These are phyloP conservation scores for Ceratorhiza oryzae-sativae DNA, from an alignment of 1,284 basidiomycete species.

Conservation along the genomic window DNA sequence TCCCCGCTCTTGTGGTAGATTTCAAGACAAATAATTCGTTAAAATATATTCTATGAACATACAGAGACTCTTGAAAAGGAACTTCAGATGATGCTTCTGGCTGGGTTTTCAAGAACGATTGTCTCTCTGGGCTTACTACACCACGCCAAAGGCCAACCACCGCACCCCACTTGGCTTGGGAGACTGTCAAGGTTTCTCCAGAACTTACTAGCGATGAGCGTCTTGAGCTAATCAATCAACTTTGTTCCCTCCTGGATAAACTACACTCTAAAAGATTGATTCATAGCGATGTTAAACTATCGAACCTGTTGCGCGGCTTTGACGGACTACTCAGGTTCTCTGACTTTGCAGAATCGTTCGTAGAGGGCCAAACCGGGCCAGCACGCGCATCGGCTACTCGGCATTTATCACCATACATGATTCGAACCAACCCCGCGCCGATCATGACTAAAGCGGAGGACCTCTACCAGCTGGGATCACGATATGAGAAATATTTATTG, in stretches of 20 bases:
- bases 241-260: neutral
- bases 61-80: neutral
- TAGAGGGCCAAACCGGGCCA: neutral
- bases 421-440: neutral
- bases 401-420: neutral
- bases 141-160: neutral
- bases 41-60: neutral
- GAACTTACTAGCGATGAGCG: neutral
- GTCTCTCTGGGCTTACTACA: neutral
- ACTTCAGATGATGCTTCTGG: slow-evolving; percentile 11
- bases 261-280: neutral
- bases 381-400: neutral
- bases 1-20: neutral
- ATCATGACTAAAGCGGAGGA: neutral
- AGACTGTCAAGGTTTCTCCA: neutral
- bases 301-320: neutral
- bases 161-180: neutral
- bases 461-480: neutral
- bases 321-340: neutral
- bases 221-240: neutral
- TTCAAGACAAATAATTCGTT: neutral
- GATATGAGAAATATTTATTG: slow-evolving; percentile 3
- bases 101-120: neutral
- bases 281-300: neutral
- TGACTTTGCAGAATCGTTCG: slow-evolving; percentile 8